A percentile compares a stretch with the other conserved stretches of the same genome.
Evolutionary conservation across 495 filamentous ascomycete genomes (phyloP).

Genomic region (Barbatosphaeria neglecta): DNA sequence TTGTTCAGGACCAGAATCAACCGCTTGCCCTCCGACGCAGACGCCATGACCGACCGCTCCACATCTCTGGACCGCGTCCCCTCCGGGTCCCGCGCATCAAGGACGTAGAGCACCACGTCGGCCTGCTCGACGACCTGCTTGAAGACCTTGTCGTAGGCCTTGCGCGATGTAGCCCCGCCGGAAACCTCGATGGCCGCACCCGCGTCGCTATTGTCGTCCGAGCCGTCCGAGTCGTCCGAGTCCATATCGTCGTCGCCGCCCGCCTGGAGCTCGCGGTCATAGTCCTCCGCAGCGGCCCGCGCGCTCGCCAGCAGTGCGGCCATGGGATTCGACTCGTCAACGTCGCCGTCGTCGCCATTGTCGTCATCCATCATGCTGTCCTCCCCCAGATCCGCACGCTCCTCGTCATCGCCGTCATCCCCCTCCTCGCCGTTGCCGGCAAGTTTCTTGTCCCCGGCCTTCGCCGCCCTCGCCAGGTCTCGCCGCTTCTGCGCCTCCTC

Average conservation of each 20-base stretch:
- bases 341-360: slow-evolving; percentile 39
- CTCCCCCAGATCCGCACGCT: slow-evolving; percentile 29
- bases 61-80: slow-evolving; percentile 84
- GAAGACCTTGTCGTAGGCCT: slow-evolving; percentile 89
- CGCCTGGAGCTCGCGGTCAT: slow-evolving; percentile 50
- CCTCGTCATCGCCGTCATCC: slow-evolving; percentile 27
- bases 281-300: slow-evolving; percentile 70
- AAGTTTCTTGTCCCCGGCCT: slow-evolving; percentile 20
- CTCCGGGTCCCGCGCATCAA: slow-evolving; percentile 87
- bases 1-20: slow-evolving; percentile 94
- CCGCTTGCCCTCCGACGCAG: slow-evolving; percentile 71
- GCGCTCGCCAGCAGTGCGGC: slow-evolving; percentile 89
- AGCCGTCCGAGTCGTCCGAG: slow-evolving; percentile 45
- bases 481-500: slow-evolving; percentile 61
- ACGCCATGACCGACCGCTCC: slow-evolving; percentile 78
- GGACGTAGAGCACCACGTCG: slow-evolving; percentile 87
- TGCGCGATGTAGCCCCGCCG: slow-evolving; percentile 57
- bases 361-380: slow-evolving; percentile 30
- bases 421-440: slow-evolving; percentile 29
- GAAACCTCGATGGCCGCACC: slow-evolving; percentile 22
- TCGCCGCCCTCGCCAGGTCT: slow-evolving; percentile 60
- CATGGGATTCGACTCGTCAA: slow-evolving; percentile 65
- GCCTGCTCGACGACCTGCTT: slow-evolving; percentile 83
- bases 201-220: slow-evolving; percentile 32
- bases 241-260: slow-evolving; percentile 48